Evolutionary conservation across 2,329 filamentous ascomycete species (phyloP).

Genomic region (Akanthomyces uredinophilus): DNA sequence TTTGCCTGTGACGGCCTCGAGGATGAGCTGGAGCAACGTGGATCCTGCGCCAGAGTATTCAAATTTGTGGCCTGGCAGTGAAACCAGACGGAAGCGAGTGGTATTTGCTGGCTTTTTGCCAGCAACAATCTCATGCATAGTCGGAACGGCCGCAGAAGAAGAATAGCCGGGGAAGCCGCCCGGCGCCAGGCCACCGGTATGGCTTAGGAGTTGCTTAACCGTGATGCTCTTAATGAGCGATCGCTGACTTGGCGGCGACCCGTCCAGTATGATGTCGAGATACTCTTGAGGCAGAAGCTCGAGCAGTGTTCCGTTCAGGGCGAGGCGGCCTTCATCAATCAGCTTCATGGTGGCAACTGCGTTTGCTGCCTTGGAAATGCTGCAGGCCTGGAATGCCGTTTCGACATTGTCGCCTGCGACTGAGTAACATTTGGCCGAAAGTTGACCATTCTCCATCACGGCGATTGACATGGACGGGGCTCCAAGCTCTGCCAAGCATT

Average conservation of each 20-base stretch:
- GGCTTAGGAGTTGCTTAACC: slow-evolving; percentile 17
- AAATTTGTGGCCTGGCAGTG: slow-evolving; percentile 13
- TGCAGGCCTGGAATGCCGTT: slow-evolving; percentile 20
- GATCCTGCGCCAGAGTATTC: slow-evolving; percentile 17
- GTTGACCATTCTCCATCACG: slow-evolving; percentile 17
- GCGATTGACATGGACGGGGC: slow-evolving; percentile 17
- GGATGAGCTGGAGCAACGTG: slow-evolving; percentile 17
- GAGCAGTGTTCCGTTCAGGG: slow-evolving; percentile 7
- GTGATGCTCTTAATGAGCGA: slow-evolving; percentile 15
- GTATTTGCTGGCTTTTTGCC: slow-evolving; percentile 17
- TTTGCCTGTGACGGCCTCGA: slow-evolving; percentile 16
- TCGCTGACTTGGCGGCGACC: background rate
- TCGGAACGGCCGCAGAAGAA: slow-evolving; percentile 1
- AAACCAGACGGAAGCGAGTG: slow-evolving; percentile 9
- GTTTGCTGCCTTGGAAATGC: slow-evolving; percentile 19
- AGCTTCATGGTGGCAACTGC: slow-evolving; percentile 16
- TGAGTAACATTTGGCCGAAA: slow-evolving; percentile 19
- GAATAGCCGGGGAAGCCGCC: slow-evolving; percentile 16
- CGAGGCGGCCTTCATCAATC: slow-evolving; percentile 17
- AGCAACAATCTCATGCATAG: slow-evolving; percentile 13
- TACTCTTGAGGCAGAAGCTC: slow-evolving; percentile 15
- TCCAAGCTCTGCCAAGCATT: slow-evolving; percentile 15
- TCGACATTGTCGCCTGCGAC: slow-evolving; percentile 12
- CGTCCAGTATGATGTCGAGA: slow-evolving; percentile 12
- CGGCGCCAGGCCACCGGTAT: slow-evolving; percentile 17